These are phyloP conservation scores for Psidium friedrichsthalianum DNA, from an alignment of 345 rosid genomes.

Conservation along the genomic window DNA sequence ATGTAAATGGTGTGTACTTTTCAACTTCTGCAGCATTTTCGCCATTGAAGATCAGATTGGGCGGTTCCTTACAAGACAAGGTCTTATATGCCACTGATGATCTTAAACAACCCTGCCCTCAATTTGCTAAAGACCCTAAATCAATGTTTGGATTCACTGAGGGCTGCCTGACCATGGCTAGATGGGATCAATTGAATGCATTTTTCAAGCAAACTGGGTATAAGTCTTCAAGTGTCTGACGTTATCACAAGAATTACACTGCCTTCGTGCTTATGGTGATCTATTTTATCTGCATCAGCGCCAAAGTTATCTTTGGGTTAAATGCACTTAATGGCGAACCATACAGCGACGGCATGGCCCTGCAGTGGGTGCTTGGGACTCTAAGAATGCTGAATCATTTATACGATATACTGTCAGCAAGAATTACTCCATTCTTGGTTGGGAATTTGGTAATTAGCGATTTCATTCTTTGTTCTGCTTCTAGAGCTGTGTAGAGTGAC, in stretches of 20 bases:
- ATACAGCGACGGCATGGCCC: slow-evolving; percentile 21
- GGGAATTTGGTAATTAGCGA: slow-evolving; percentile 60
- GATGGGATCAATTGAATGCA: slow-evolving; percentile 60
- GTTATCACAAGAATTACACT: not conserved
- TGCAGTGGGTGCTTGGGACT: slow-evolving; percentile 62
- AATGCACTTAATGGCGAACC: slow-evolving; percentile 46
- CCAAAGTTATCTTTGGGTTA: slow-evolving; percentile 56
- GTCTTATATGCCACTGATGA: slow-evolving; percentile 39
- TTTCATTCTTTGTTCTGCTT: not conserved
- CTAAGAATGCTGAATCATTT: slow-evolving; percentile 56
- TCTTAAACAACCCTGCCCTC: slow-evolving; percentile 18
- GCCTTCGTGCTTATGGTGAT: not conserved
- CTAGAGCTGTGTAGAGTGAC: not conserved
- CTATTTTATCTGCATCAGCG: slow-evolving; percentile 28
- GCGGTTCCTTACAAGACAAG: slow-evolving; percentile 60
- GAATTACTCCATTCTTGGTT: slow-evolving; percentile 44
- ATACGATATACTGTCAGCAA: slow-evolving; percentile 40
- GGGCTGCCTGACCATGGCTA: slow-evolving; percentile 49
- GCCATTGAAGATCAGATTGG: slow-evolving; percentile 58
- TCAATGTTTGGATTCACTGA: slow-evolving; percentile 46
- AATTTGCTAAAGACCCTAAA: slow-evolving; percentile 24
- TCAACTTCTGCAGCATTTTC: slow-evolving; percentile 36
- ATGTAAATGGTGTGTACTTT: not conserved
- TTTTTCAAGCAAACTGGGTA: slow-evolving; percentile 56
- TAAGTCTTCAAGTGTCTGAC: not conserved